Conservation (phyloP, 176 grass and related monocot species). For the Chloris gayana region DNA sequence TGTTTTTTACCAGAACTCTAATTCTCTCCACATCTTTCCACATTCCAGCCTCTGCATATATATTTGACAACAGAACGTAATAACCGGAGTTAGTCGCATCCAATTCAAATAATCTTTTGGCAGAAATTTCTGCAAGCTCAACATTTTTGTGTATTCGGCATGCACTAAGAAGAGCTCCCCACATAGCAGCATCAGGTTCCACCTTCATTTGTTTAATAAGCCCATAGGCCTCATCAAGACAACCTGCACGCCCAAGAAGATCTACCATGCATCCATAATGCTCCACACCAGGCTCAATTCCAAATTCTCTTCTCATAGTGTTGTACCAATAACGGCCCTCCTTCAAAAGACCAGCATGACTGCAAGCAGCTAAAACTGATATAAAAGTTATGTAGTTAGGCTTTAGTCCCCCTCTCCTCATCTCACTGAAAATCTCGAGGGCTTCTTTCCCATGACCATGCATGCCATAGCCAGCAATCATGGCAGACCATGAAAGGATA, state of each 20-base stretch:
- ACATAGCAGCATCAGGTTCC: conserved; percentile 78
- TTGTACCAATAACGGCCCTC: conserved; percentile 75
- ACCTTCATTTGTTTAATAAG: conserved; percentile 85
- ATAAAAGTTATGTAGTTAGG: conserved; percentile 94
- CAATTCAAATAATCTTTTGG: conserved; percentile 73
- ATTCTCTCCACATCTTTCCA: conserved; percentile 78
- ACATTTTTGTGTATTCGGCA: conserved; percentile 88
- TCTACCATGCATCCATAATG: conserved; percentile 90
- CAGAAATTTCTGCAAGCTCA: conserved; percentile 77
- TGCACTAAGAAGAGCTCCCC: conserved; percentile 85
- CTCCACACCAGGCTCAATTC: conserved; percentile 75
- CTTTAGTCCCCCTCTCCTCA: conserved; percentile 62
- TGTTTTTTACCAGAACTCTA: conserved; percentile 73
- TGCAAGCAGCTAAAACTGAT: conserved; percentile 84
- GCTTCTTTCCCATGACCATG: conserved; percentile 70
- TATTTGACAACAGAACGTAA: conserved; percentile 86
- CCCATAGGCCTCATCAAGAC: conserved; percentile 77
- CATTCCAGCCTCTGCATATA: conserved; percentile 83
- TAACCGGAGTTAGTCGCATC: conserved; percentile 78
- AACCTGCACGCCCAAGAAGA: conserved; percentile 77
- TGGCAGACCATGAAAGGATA: conserved; percentile 83
- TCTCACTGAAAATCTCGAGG: conserved; percentile 65
- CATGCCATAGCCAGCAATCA: conserved; percentile 90
- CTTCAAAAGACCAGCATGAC: conserved; percentile 77
- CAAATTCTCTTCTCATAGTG: conserved; percentile 65